Evolutionary conservation across 768 basidiomycete species (phyloP), one percentile per base, ranked within the genome.

Genomic region (Kwoniella sp.): DNA sequence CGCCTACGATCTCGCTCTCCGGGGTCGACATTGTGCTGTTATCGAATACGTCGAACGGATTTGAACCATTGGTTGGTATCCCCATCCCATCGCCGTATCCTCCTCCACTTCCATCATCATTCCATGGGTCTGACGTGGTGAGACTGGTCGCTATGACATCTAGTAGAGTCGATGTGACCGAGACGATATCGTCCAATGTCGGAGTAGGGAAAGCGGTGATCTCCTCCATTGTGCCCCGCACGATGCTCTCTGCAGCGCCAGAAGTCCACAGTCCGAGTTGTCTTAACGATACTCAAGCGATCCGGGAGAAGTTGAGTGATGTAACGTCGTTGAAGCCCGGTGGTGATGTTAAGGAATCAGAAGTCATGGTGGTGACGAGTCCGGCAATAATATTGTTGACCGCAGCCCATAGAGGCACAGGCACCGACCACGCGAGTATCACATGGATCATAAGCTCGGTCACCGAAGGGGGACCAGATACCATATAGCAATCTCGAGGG

Each of bases 111-210:
- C 41, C 41, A 9, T 20, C 41, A 45, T 45, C 41, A 17, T 45
- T 45, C 41, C 41, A 45, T 20, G 41, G 41, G 11, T 9, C 22
- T 5, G 60, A 23, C 23, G 66, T 50, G 25, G 52, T 41, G 22
- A 72, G 7, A 9, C 61, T 34, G 22, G 71, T 70, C 2, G 68
- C 47, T 2, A 71, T 59, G 0, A 47, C 55, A 20, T 68, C 66
- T 26, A 71, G 29, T 20, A 67, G 29, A 12, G 66, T 57, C 20
- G 70, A 66, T 1, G 70, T 68, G 22, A 62, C 58, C 9, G 66
- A 54, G 31, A 54, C 26, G 50, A 59, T 62, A 31, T 57, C 56
- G 48, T 34, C 38, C 20, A 52, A 23, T 15, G 55, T 67, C 23
- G 63, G 63, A 20, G 63, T 58, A 3, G 41, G 41, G 17, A 45